Conservation (phyloP, 2,329 filamentous ascomycete genomes). For the Calonectria pseudoreteaudii region DNA sequence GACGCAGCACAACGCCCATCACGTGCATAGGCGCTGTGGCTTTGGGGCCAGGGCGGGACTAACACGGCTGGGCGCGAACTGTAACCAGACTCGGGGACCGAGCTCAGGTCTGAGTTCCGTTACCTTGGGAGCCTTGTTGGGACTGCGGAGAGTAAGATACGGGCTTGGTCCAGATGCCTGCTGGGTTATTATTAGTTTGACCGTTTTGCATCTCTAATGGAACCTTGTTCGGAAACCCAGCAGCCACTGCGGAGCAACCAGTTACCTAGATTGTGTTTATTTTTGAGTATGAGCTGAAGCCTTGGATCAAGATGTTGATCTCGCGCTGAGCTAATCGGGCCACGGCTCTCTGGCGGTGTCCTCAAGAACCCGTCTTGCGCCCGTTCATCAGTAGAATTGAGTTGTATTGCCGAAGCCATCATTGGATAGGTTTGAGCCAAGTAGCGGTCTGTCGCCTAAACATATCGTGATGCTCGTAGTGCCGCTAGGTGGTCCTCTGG, state of each 20-base stretch:
- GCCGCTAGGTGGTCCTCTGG: background rate
- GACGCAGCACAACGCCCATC: conserved; percentile 26
- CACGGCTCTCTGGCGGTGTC: background rate
- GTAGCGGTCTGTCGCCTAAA: background rate
- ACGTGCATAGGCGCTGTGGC: conserved; percentile 43
- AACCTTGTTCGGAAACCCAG: background rate
- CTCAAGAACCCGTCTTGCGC: background rate
- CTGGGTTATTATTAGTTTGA: background rate
- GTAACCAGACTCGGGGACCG: conserved; percentile 31
- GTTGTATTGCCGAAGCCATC: background rate
- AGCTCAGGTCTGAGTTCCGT: background rate
- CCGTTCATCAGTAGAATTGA: background rate
- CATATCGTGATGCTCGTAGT: background rate
- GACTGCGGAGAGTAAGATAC: too few relatives aligned
- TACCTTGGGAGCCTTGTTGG: background rate
- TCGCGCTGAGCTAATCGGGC: background rate
- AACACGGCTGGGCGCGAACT: conserved; percentile 8
- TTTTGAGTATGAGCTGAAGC: background rate
- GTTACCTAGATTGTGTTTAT: background rate
- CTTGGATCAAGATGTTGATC: background rate
- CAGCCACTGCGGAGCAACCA: background rate
- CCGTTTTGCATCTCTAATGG: conserved; percentile 2
- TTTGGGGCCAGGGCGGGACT: conserved; percentile 15
- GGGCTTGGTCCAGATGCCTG: background rate
- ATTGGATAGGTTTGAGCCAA: background rate